Evolutionary conservation across 305 asterid genomes (phyloP).

Genomic region (Fraxinus dipetala): DNA sequence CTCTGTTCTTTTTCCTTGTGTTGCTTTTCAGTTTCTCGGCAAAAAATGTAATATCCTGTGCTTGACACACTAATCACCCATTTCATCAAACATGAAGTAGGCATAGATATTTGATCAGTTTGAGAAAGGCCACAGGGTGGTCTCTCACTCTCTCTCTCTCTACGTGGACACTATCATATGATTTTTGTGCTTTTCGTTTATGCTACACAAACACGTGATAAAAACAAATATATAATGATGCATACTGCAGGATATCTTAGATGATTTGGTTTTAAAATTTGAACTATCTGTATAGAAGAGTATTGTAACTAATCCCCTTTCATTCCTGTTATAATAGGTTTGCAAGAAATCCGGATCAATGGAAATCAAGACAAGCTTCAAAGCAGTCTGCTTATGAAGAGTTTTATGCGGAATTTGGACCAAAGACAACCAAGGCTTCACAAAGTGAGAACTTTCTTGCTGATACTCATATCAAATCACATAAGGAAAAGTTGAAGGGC

Average conservation of each 20-base stretch:
- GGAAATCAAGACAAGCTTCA: constrained; percentile 75
- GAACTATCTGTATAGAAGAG: not conserved
- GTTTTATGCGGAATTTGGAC: constrained; percentile 68
- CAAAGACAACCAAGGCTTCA: constrained; percentile 48
- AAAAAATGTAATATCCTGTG: not conserved
- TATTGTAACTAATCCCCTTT: not conserved
- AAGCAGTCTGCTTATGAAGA: constrained; percentile 66
- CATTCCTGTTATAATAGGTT: constrained; percentile 41
- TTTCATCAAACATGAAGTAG: not conserved
- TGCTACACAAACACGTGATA: not conserved
- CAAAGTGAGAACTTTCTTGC: constrained; percentile 57
- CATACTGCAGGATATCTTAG: not conserved
- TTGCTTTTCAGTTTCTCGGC: not conserved
- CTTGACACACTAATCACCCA: not conserved
- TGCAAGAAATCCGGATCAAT: constrained; percentile 67
- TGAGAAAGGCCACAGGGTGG: not conserved
- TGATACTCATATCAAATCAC: constrained; percentile 42
- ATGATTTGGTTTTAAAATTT: not conserved
- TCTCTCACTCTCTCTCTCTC: not conserved
- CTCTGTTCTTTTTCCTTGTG: not conserved
- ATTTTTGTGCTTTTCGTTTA: not conserved
- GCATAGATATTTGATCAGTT: not conserved
- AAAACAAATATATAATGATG: not conserved
- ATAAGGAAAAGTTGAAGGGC: constrained; percentile 64
- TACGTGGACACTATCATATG: not conserved